Evolutionary conservation across 139 green algal species (phyloP), one percentile per base, ranked within the genome.

Genomic region (Tetradesmus lagerheimii): DNA sequence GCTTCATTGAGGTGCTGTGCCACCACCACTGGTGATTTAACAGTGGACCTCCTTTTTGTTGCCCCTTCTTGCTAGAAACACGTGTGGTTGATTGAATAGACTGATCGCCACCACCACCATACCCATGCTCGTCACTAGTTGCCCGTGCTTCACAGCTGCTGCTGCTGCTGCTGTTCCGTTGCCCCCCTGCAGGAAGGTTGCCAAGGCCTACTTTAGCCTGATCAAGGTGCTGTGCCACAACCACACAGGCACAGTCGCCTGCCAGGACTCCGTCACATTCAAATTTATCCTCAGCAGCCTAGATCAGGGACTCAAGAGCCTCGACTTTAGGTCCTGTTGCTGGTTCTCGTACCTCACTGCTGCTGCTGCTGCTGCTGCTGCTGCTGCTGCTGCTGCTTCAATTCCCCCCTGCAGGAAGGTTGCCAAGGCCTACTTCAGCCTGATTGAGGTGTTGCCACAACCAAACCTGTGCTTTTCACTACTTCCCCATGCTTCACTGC

Each of bases 381-480:
- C n/a, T n/a, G n/a, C n/a, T n/a, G n/a, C n/a, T n/a, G n/a, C n/a
- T 78, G 9, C 11, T 78, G 14, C 87, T 80, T 15, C 15, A 29
- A 85, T 35, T n/a, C n/a, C 0, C 29, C 15, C 34, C 23, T 77
- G 15, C 74, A 45, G 83, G 77, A 94, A 96, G 92, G 91, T 98
- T 4, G 90, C 84, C 76, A 96, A 96, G 83, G 93, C 97, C 15
- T 98, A 97, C 92, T 99, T 97, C 89, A 91, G 92, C 29, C 94
- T 99, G 31, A 76, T 98, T 64, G 98, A 99, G 89, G 95, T 98
- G 80, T 94, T 99, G 20, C n/a, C n/a, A n/a, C n/a, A n/a, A n/a
- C n/a, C n/a, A n/a, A n/a, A n/a, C n/a, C n/a, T n/a, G n/a, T n/a
- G n/a, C n/a, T n/a, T n/a, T n/a, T n/a, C n/a, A n/a, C n/a, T n/a